Base-by-base conservation (phyloP, 306 rosid species). In the Acacia acuminata region DNA sequence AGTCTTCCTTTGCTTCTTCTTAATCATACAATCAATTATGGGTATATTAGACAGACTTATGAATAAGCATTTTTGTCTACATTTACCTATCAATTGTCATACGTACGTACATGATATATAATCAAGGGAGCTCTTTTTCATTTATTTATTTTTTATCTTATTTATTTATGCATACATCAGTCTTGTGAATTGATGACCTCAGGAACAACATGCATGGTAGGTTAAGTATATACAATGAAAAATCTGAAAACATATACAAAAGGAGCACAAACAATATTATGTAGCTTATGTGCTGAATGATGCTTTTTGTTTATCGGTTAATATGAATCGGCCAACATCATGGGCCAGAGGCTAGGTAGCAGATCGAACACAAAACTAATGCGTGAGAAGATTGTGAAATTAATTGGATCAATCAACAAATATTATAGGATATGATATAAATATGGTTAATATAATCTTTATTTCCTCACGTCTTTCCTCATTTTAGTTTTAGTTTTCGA, bases 401-500 rank as follows among this genome's bases (percentile, higher is more conserved):
- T 56, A 47, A 47, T 11, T 48, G 36, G 36, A 27, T 14, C 20
- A 63, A 63, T 58, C 32, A 58, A 58, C 15, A 58, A 58, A 58
- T 58, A 22, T 1, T 3, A 63, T 63, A 63, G 38, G 19, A 5
- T 3, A 24, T 7, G 67, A 11, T 61, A 38, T 38, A 38, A 5
- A 38, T 36, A 0, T 0, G 40, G 40, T 38, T 38, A 38, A 38
- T 38, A 38, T 38, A 38, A 38, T 38, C 40, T 38, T 38, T 38
- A 38, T 38, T 38, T 6, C 1, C 0, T 38, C 1, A 38, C 5
- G 1, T 38, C 0, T 36, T 0, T 0, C 8, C 0, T 38, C 8
- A 38, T 38, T 38, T 38, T 38, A 5, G 8, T 36, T 36, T 4
- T 36, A 5, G 7, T 36, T 1, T 0, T 38, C 0, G 40, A 38